Conservation (phyloP, 768 basidiomycete genomes). For the Rhodotorula graminis region DNA sequence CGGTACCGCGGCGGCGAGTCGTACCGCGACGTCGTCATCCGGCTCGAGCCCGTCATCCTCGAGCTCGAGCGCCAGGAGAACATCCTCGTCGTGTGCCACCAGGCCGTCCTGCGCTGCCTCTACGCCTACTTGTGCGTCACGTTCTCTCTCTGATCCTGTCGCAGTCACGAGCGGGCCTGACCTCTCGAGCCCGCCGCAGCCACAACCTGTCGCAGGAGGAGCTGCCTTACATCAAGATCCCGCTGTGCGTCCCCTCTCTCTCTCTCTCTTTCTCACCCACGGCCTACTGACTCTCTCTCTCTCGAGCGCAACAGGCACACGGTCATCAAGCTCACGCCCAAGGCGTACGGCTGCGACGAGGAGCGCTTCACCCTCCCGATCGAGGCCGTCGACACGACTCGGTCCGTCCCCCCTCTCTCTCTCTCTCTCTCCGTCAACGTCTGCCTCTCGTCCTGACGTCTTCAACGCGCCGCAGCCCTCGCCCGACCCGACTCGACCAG, state of each 20-base stretch:
- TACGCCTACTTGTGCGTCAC: conserved; percentile 83
- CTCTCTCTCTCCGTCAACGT: no score
- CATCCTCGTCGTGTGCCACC: conserved; percentile 93
- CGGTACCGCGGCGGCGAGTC: conserved; percentile 93
- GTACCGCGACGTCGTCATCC: conserved; percentile 74
- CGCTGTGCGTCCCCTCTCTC: conserved; percentile 45
- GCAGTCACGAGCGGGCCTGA: background rate
- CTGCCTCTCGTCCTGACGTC: background rate
- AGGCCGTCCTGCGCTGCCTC: conserved; percentile 54
- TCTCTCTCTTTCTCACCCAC: background rate
- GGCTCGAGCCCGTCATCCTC: conserved; percentile 95
- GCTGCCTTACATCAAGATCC: conserved; percentile 95
- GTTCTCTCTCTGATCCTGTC: background rate
- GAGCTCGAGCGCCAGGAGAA: conserved; percentile 97
- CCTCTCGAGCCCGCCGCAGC: background rate
- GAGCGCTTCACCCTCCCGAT: conserved; percentile 81
- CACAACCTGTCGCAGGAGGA: conserved; percentile 85
- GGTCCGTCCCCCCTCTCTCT: conserved; percentile 43
- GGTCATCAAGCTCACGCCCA: conserved; percentile 95
- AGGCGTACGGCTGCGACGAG: conserved; percentile 97
- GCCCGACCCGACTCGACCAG: background rate
- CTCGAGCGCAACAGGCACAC: conserved; percentile 62
- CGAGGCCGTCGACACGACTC: conserved; percentile 87
- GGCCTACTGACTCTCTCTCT: background rate
- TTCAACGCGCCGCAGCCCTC: background rate